phyloP scores from a whole-genome alignment of 1,284 basidiomycete genomes.

The Cryptococcus sp. region DNA sequence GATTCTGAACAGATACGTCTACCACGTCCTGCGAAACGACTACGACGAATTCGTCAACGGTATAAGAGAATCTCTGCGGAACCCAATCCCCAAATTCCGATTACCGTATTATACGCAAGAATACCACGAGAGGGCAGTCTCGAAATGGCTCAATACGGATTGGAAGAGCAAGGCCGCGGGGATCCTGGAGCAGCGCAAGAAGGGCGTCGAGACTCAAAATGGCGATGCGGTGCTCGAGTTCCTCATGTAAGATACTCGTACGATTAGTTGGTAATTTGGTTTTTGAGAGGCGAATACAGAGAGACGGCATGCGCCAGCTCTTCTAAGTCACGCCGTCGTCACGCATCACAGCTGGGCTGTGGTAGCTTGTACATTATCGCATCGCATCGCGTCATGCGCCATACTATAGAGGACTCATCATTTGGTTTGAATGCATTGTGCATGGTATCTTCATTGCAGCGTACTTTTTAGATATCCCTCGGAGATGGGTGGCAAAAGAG shows the following conservation, averaged over 20 bases:
- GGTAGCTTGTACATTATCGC: too few species aligned
- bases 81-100: conserved; percentile 19
- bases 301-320: too few species aligned
- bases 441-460: too few species aligned
- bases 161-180: conserved; percentile 25
- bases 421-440: too few species aligned
- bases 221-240: conserved; percentile 15
- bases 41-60: conserved; percentile 21
- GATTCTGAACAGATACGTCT: conserved; percentile 15
- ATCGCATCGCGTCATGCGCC: too few species aligned
- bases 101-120: conserved; percentile 18
- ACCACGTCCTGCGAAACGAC: conserved; percentile 23
- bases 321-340: too few species aligned
- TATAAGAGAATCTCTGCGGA: conserved; percentile 20
- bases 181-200: conserved; percentile 23
- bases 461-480: too few species aligned
- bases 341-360: too few species aligned
- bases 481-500: too few species aligned
- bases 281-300: too few species aligned
- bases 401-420: too few species aligned
- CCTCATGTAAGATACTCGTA: not conserved
- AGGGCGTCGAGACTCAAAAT: conserved; percentile 24
- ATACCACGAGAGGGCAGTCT: conserved; percentile 18
- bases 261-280: too few species aligned
- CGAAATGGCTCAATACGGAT: conserved; percentile 23